A percentile compares a stretch with the other conserved stretches of the same genome.
Evolutionary conservation across 371 early-diverging fungal species (phyloP).

Genomic region (Syncephalastrum monosporum): DNA sequence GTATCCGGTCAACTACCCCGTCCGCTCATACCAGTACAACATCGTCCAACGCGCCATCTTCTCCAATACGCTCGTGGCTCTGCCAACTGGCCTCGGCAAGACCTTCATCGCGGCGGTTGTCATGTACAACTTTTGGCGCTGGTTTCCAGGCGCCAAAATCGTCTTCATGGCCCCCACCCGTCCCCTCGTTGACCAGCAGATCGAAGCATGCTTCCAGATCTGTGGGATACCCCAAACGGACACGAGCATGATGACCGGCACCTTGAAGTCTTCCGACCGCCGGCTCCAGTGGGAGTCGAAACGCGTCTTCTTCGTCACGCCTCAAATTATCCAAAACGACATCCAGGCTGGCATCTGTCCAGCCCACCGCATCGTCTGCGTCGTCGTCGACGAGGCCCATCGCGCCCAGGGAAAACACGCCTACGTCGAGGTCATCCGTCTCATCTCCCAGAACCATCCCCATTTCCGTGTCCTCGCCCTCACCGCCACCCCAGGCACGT

Average conservation of each 20-base stretch:
- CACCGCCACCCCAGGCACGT: conserved; percentile 88
- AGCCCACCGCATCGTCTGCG: conserved; percentile 55
- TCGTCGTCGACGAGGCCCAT: conserved; percentile 96
- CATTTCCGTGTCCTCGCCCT: conserved; percentile 84
- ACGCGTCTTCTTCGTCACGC: conserved; percentile 87
- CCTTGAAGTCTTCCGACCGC: conserved; percentile 55
- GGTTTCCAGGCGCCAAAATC: conserved; percentile 90
- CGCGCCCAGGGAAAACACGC: conserved; percentile 85
- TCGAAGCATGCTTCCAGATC: conserved; percentile 78
- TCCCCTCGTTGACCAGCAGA: conserved; percentile 91
- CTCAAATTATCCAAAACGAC: conserved; percentile 90
- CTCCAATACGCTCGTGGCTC: conserved; percentile 85
- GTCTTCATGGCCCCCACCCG: conserved; percentile 94
- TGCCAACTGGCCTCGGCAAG: conserved; percentile 93
- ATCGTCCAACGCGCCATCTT: conserved; percentile 79
- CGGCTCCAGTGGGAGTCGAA: conserved; percentile 50
- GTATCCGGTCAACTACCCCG: conserved; percentile 77
- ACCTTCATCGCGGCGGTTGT: conserved; percentile 96
- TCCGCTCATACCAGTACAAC: conserved; percentile 87
- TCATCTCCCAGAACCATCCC: conserved; percentile 46
- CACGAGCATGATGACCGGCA: conserved; percentile 78
- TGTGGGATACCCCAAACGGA: conserved; percentile 70
- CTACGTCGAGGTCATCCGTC: conserved; percentile 70
- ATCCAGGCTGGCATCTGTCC: conserved; percentile 58
- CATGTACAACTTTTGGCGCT: conserved; percentile 91